These are phyloP conservation scores for Ordospora colligata DNA, from an alignment of 371 early-diverging fungal species.

Conservation along the genomic window DNA sequence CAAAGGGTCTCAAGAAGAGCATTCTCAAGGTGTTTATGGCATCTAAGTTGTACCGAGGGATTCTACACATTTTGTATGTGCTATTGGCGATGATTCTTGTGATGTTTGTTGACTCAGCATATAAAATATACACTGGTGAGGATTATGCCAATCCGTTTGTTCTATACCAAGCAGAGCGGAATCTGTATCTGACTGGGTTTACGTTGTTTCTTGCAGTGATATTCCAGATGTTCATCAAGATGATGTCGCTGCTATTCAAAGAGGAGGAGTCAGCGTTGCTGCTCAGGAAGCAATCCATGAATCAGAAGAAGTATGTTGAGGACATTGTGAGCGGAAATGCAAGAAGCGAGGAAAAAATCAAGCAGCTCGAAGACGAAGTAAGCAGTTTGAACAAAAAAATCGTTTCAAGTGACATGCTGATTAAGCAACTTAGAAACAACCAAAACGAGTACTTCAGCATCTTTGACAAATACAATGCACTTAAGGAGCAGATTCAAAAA, in stretches of 20 bases:
- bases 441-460: slow-evolving; percentile 37
- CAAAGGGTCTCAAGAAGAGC: slow-evolving; percentile 8
- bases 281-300: slow-evolving; percentile 37
- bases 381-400: slow-evolving; percentile 17
- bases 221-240: slow-evolving; percentile 19
- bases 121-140: slow-evolving; percentile 8
- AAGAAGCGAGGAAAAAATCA: slow-evolving; percentile 12
- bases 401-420: not conserved
- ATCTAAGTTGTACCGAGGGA: not conserved
- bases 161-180: slow-evolving; percentile 42
- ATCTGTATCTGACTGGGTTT: slow-evolving; percentile 46
- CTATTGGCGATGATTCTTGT: slow-evolving; percentile 40
- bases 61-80: slow-evolving; percentile 35
- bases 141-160: slow-evolving; percentile 7
- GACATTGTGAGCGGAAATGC: slow-evolving; percentile 15
- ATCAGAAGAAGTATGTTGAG: slow-evolving; percentile 38
- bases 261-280: slow-evolving; percentile 18
- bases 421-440: slow-evolving; percentile 39
- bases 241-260: slow-evolving; percentile 6
- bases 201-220: slow-evolving; percentile 39
- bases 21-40: slow-evolving; percentile 2
- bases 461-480: slow-evolving; percentile 40
- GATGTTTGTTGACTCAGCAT: slow-evolving; percentile 36
- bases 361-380: slow-evolving; percentile 5
- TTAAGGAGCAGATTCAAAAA: slow-evolving; percentile 3